A percentile compares a stretch with the other conserved stretches of the same genome.
Conservation (phyloP, 192 early-diverging fungal genomes). For the Rhizophagus clarus region DNA sequence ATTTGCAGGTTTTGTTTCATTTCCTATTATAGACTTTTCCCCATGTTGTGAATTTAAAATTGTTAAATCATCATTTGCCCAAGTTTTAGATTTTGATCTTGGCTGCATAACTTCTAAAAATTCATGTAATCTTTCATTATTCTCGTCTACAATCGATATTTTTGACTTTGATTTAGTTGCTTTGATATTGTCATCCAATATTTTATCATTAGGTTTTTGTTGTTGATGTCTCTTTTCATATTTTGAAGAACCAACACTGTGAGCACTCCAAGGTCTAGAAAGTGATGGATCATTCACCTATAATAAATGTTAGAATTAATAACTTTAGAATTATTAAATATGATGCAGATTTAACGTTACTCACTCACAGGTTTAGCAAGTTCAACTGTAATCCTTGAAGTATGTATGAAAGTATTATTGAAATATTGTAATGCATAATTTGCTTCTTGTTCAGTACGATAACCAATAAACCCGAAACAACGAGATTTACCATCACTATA, state of each 20-base stretch:
- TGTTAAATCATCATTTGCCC: constrained; percentile 91
- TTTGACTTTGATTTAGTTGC: constrained; percentile 44
- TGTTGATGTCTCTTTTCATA: constrained; percentile 56
- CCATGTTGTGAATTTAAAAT: constrained; percentile 48
- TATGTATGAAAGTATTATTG: constrained; percentile 91
- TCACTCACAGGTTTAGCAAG: constrained; percentile 75
- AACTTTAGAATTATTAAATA: neutral
- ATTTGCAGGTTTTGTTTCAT: constrained; percentile 31
- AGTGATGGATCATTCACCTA: constrained; percentile 81
- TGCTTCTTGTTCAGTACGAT: constrained; percentile 84
- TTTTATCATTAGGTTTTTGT: constrained; percentile 40
- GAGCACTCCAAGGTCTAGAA: constrained; percentile 88
- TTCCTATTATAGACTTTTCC: constrained; percentile 63
- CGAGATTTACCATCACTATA: constrained; percentile 76
- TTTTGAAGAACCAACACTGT: constrained; percentile 85
- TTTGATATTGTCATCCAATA: constrained; percentile 37
- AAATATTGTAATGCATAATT: constrained; percentile 80
- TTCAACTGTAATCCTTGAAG: constrained; percentile 84
- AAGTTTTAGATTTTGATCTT: constrained; percentile 74
- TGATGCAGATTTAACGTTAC: neutral
- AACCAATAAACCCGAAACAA: constrained; percentile 93
- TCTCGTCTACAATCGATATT: constrained; percentile 54
- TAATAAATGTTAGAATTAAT: neutral
- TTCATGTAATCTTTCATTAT: constrained; percentile 86
- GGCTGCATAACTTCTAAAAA: constrained; percentile 89